phyloP scores from a whole-genome alignment of 257 asterid genomes.

The Solanum pinnatisectum region DNA sequence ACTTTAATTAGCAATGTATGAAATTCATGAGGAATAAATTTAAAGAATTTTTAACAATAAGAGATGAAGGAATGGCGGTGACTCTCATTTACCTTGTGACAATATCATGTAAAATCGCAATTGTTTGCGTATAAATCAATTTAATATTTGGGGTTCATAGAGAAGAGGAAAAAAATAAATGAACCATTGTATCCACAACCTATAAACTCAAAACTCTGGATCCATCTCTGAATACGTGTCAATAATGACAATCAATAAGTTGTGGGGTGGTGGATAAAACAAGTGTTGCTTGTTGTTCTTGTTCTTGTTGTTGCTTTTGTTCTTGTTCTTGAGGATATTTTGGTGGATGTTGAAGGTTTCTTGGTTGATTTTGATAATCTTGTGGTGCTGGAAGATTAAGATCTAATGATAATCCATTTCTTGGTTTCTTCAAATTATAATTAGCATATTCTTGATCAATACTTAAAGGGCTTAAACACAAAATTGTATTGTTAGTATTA shows the following conservation, averaged over 20 bases:
- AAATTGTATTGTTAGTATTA: background rate
- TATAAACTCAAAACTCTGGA: background rate
- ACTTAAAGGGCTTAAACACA: slow-evolving; percentile 20
- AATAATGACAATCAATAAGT: slow-evolving; percentile 32
- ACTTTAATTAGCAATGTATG: background rate
- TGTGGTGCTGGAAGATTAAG: slow-evolving; percentile 68
- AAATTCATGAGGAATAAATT: background rate
- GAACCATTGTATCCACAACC: background rate
- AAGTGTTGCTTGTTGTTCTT: slow-evolving; percentile 9
- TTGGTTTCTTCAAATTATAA: slow-evolving; percentile 12
- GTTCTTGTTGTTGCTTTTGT: slow-evolving; percentile 1
- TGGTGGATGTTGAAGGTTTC: background rate
- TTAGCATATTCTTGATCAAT: slow-evolving; percentile 10
- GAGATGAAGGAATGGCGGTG: background rate
- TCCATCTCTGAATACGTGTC: background rate
- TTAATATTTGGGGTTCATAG: background rate
- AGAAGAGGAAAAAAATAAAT: background rate
- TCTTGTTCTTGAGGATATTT: slow-evolving; percentile 16
- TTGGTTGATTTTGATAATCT: slow-evolving; percentile 27
- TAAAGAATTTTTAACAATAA: background rate
- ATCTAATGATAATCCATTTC: slow-evolving; percentile 41
- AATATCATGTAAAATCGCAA: background rate
- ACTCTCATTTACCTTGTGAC: background rate
- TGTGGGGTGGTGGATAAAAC: slow-evolving; percentile 31
- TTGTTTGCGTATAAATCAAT: background rate